A percentile compares a stretch with the other conserved stretches of the same genome.
phyloP scores from a whole-genome alignment of 2,329 filamentous ascomycete genomes.

The Cyphellophora attinorum region DNA sequence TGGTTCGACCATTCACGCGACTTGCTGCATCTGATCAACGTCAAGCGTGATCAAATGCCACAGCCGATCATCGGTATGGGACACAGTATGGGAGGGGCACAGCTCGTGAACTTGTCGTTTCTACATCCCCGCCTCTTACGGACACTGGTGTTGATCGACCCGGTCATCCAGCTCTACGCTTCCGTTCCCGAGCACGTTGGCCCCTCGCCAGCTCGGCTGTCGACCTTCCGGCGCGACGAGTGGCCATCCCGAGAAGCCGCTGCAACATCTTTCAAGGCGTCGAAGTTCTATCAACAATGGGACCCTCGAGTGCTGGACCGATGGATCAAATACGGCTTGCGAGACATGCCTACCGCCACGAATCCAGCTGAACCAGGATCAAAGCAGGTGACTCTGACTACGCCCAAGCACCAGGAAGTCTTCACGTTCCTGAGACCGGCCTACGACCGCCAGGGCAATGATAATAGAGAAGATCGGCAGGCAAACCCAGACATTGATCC shows the following conservation, averaged over 20 bases:
- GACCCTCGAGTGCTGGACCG: conserved; percentile 67
- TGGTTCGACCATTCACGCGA: conserved; percentile 76
- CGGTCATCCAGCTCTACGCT: conserved; percentile 17
- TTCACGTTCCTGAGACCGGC: conserved; percentile 39
- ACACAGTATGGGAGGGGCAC: conserved; percentile 69
- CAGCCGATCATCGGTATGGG: conserved; percentile 69
- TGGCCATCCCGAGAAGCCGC: conserved; percentile 73
- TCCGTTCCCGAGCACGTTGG: conserved; percentile 31
- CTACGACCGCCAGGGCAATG: conserved; percentile 53
- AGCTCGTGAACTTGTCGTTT: conserved; percentile 41
- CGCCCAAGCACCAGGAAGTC: conserved; percentile 81
- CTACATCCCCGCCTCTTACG: conserved; percentile 68
- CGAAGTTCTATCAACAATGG: conserved; percentile 73
- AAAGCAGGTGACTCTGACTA: conserved; percentile 59
- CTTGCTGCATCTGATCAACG: conserved; percentile 48
- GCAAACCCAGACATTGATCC: conserved; percentile 37
- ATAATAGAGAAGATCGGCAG: conserved; percentile 28
- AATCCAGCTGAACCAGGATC: conserved; percentile 27
- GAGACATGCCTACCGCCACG: conserved; percentile 57
- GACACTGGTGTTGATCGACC: conserved; percentile 65
- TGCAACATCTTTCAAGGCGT: conserved; percentile 54
- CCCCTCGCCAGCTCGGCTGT: conserved; percentile 53
- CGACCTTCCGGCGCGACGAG: conserved; percentile 62
- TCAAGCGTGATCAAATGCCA: conserved; percentile 24
- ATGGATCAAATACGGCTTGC: conserved; percentile 66